These are phyloP conservation scores for Pestalotiopsis sp. DNA, from an alignment of 2,329 filamentous ascomycete species.

Conservation along the genomic window DNA sequence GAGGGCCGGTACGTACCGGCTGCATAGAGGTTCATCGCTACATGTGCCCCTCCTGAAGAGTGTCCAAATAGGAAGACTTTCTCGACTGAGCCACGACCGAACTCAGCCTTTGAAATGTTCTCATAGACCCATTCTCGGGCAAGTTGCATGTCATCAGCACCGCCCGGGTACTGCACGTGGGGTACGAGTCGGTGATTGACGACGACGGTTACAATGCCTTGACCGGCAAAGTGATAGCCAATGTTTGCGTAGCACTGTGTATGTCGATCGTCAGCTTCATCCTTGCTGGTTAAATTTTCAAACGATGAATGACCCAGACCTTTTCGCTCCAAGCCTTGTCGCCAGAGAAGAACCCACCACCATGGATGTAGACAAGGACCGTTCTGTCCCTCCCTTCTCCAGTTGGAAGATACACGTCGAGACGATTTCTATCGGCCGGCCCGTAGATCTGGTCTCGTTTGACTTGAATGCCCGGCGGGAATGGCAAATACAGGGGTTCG, in stretches of 20 bases:
- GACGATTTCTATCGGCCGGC: not conserved
- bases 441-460: not conserved
- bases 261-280: too few relatives aligned
- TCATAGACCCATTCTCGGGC: conserved; percentile 3
- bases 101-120: not conserved
- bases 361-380: not conserved
- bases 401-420: not conserved
- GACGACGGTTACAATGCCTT: not conserved
- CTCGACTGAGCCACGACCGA: not conserved
- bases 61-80: conserved; percentile 2
- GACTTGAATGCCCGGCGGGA: not conserved
- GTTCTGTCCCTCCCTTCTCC: not conserved
- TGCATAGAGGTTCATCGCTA: conserved; percentile 4
- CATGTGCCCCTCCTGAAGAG: not conserved
- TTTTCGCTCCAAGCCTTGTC: conserved; percentile 8
- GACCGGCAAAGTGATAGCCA: not conserved
- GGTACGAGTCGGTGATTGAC: not conserved
- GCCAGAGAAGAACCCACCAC: conserved; percentile 4
- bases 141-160: not conserved
- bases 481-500: not conserved
- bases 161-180: conserved; percentile 1
- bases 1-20: not conserved
- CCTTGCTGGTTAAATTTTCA: too few relatives aligned
- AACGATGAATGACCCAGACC: not conserved
- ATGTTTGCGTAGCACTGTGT: conserved; percentile 2